A percentile compares a stretch with the other conserved stretches of the same genome.
Conservation (phyloP, 106 monocot species). For the Alisma plantagoaquatica region DNA sequence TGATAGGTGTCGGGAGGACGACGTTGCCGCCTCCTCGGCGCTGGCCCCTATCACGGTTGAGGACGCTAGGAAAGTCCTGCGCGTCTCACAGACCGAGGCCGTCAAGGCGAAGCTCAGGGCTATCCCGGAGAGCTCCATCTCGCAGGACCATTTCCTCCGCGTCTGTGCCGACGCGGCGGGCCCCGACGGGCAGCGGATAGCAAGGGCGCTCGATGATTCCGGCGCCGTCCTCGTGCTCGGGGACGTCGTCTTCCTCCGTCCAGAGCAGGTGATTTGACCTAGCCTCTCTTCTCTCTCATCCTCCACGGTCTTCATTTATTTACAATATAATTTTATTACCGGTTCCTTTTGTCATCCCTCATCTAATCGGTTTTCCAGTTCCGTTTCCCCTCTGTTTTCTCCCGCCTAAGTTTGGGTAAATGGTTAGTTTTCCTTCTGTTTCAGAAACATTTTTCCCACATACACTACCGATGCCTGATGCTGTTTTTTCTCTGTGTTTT, state of each 20-base stretch:
- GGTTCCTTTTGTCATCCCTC: no score
- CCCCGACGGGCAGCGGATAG: slow-evolving; percentile 1
- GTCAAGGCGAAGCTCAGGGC: slow-evolving; percentile 10
- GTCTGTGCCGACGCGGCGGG: slow-evolving; percentile 5
- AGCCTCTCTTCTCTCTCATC: no score
- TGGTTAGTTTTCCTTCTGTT: no score
- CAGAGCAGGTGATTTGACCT: no score
- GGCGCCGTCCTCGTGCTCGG: slow-evolving; percentile 11
- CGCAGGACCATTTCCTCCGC: slow-evolving; percentile 7
- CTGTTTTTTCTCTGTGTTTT: slow-evolving; percentile 5
- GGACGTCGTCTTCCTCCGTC: slow-evolving; percentile 14
- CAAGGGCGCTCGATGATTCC: slow-evolving; percentile 7
- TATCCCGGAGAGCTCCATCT: neutral
- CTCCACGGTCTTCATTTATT: no score
- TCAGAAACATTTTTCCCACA: no score
- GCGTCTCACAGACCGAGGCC: slow-evolving; percentile 10
- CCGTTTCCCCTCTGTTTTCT: no score
- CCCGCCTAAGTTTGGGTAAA: no score
- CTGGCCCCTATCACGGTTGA: slow-evolving; percentile 2
- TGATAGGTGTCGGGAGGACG: no score
- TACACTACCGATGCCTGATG: slow-evolving; percentile 4
- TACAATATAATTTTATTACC: no score
- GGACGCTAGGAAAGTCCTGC: slow-evolving; percentile 13
- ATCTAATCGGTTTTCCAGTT: no score
- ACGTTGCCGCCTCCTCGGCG: no score